Evolutionary conservation across 768 basidiomycete species (phyloP).

Genomic region (Aureoboletus auriporus): DNA sequence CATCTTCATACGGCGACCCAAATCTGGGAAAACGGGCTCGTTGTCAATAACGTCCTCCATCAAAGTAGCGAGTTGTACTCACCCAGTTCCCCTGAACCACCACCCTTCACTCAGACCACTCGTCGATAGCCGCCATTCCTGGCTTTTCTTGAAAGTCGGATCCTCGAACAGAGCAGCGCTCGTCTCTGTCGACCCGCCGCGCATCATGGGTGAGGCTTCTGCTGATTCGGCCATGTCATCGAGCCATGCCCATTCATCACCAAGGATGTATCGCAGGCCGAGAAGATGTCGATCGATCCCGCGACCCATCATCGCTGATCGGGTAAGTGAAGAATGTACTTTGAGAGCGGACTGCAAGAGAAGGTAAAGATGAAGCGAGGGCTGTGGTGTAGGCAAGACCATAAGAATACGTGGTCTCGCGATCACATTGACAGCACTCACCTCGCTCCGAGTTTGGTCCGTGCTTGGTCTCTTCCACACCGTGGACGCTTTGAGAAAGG

Average conservation of each 20-base stretch:
- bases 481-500: slow-evolving; percentile 38
- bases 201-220: not conserved
- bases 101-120: slow-evolving; percentile 85
- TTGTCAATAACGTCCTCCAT: slow-evolving; percentile 5
- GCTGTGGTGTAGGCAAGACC: slow-evolving; percentile 1
- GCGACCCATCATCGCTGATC: slow-evolving; percentile 73
- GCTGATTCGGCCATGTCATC: slow-evolving; percentile 5
- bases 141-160: slow-evolving; percentile 65
- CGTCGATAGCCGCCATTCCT: slow-evolving; percentile 86
- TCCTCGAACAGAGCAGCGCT: slow-evolving; percentile 66
- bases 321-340: slow-evolving; percentile 67
- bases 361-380: slow-evolving; percentile 30
- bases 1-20: slow-evolving; percentile 76
- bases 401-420: slow-evolving; percentile 2
- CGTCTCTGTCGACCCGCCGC: not conserved
- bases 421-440: slow-evolving; percentile 4
- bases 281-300: slow-evolving; percentile 93
- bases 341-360: slow-evolving; percentile 66
- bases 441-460: slow-evolving; percentile 4
- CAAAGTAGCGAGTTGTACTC: slow-evolving; percentile 12
- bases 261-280: slow-evolving; percentile 67
- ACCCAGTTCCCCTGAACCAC: slow-evolving; percentile 87
- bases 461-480: slow-evolving; percentile 13
- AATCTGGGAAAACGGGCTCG: slow-evolving; percentile 45
- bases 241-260: slow-evolving; percentile 28